A percentile compares a stretch with the other conserved stretches of the same genome.
Conservation (phyloP, 2,329 filamentous ascomycete species). For the Plenodomus biglobosus region DNA sequence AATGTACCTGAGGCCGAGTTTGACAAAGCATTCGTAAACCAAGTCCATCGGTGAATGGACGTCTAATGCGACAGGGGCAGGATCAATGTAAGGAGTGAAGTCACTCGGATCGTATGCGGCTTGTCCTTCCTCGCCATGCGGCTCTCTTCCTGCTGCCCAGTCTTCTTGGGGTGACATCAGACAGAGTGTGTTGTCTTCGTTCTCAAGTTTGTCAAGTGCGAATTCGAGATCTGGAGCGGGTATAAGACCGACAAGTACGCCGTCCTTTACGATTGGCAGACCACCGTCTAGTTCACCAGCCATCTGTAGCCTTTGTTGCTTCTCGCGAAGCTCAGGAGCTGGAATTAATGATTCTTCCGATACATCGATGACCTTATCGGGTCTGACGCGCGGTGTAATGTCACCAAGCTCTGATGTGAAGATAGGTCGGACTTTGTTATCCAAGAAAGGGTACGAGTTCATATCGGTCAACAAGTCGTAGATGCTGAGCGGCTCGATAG, state of each 20-base stretch:
- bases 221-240: constrained; percentile 93
- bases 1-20: constrained; percentile 87
- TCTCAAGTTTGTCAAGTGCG: constrained; percentile 78
- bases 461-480: constrained; percentile 95
- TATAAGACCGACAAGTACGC: constrained; percentile 83
- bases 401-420: constrained; percentile 88
- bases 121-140: constrained; percentile 58
- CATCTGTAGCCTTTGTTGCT: constrained; percentile 78
- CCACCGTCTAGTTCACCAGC: constrained; percentile 91
- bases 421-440: constrained; percentile 89
- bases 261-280: constrained; percentile 78
- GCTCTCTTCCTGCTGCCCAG: constrained; percentile 41
- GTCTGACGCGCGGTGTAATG: constrained; percentile 74
- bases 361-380: constrained; percentile 84
- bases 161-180: constrained; percentile 72
- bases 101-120: constrained; percentile 66
- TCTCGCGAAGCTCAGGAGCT: constrained; percentile 73
- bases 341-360: constrained; percentile 77
- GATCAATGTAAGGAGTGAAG: constrained; percentile 89
- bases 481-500: constrained; percentile 89
- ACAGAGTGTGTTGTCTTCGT: constrained; percentile 74
- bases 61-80: constrained; percentile 84
- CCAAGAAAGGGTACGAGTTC: constrained; percentile 97
- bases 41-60: constrained; percentile 89
- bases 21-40: constrained; percentile 95